These are phyloP conservation scores for Trametes cinnabarina DNA, from an alignment of 768 basidiomycete genomes.

Conservation along the genomic window DNA sequence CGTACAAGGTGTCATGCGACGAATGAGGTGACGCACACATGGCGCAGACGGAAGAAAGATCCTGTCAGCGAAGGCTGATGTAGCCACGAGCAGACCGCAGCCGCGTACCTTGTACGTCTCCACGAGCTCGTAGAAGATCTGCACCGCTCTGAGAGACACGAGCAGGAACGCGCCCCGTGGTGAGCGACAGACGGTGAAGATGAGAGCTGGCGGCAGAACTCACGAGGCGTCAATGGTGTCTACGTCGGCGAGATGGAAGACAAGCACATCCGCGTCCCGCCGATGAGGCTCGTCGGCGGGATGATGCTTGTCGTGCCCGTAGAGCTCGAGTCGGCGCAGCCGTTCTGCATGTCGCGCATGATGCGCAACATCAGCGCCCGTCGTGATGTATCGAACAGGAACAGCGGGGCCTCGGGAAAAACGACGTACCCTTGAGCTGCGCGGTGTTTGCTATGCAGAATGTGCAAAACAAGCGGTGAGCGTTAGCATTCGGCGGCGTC, in stretches of 20 bases:
- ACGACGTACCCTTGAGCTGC: slow-evolving; percentile 74
- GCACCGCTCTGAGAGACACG: slow-evolving; percentile 56
- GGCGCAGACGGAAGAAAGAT: not conserved
- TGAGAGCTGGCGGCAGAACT: slow-evolving; percentile 29
- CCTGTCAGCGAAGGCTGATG: not conserved
- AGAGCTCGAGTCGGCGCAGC: slow-evolving; percentile 81
- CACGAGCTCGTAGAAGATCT: slow-evolving; percentile 77
- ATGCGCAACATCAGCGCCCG: slow-evolving; percentile 10
- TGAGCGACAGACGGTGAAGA: no score
- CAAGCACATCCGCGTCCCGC: slow-evolving; percentile 69
- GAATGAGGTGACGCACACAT: not conserved
- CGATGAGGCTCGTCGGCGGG: slow-evolving; percentile 86
- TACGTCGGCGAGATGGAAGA: slow-evolving; percentile 94
- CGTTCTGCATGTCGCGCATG: slow-evolving; percentile 49
- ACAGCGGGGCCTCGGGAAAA: not conserved
- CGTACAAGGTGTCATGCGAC: not conserved
- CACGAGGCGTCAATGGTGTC: slow-evolving; percentile 90
- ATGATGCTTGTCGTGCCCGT: slow-evolving; percentile 76
- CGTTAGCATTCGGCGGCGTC: not conserved
- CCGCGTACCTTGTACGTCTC: slow-evolving; percentile 69
- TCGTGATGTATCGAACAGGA: not conserved
- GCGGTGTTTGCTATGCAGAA: slow-evolving; percentile 77
- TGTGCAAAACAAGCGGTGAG: not conserved
- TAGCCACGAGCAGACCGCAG: not conserved
- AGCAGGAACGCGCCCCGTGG: no score